A percentile compares a stretch with the other conserved stretches of the same genome.
phyloP scores from a whole-genome alignment of 108 stramenopile genomes.

The Fragilariopsis cylindrus region DNA sequence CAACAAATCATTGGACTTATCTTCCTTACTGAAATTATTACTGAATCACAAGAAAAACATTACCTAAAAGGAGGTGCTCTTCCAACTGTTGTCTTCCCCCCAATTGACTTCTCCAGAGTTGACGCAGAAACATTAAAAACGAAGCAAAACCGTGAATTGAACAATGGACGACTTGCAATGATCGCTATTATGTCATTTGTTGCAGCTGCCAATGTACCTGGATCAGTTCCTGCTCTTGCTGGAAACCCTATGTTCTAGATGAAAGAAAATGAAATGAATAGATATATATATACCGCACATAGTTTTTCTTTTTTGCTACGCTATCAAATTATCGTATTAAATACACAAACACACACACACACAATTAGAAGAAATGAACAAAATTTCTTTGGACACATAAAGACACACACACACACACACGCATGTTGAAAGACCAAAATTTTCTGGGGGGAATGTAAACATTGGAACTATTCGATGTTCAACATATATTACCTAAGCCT shows the following conservation, averaged over 20 bases:
- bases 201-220: slow-evolving; percentile 70
- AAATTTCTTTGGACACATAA: no score
- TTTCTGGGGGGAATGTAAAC: no score
- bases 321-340: no score
- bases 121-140: slow-evolving; percentile 48
- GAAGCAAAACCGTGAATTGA: slow-evolving; percentile 67
- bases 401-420: no score
- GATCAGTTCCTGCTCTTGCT: slow-evolving; percentile 72
- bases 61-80: slow-evolving; percentile 73
- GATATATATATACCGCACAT: no score
- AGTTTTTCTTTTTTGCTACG: no score
- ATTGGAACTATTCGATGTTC: no score
- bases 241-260: slow-evolving; percentile 65
- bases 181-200: slow-evolving; percentile 78
- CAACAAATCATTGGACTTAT: slow-evolving; percentile 66
- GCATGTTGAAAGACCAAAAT: no score
- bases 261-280: not conserved
- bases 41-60: slow-evolving; percentile 60
- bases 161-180: slow-evolving; percentile 84
- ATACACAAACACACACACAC: no score
- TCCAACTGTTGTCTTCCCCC: slow-evolving; percentile 77
- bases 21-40: slow-evolving; percentile 69
- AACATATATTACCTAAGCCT: no score
- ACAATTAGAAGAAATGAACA: no score
- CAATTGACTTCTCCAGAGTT: slow-evolving; percentile 71